Conservation (phyloP, 768 basidiomycete genomes). For the Russula compacta region DNA sequence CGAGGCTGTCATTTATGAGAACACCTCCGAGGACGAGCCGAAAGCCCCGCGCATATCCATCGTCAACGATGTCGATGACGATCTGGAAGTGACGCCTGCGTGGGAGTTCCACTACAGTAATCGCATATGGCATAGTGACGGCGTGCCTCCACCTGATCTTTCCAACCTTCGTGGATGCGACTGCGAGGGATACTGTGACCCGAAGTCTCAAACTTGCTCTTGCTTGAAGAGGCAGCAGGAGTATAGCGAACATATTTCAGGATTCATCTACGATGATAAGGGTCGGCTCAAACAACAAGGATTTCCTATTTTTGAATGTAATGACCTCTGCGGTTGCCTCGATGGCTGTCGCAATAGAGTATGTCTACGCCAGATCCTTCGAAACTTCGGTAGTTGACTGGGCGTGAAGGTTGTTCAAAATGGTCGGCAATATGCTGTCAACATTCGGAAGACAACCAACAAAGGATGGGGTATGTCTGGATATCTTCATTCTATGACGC, state of each 20-base stretch:
- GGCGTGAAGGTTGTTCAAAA: slow-evolving; percentile 65
- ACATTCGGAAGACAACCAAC: slow-evolving; percentile 56
- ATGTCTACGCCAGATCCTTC: slow-evolving; percentile 21
- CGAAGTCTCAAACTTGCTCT: slow-evolving; percentile 60
- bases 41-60: slow-evolving; percentile 60
- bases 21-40: slow-evolving; percentile 58
- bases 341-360: slow-evolving; percentile 80
- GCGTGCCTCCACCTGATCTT: slow-evolving; percentile 57
- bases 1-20: slow-evolving; percentile 54
- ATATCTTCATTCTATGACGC: background rate
- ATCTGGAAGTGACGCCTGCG: slow-evolving; percentile 51
- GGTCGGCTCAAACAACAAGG: slow-evolving; percentile 39
- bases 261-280: slow-evolving; percentile 63
- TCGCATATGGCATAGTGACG: slow-evolving; percentile 62
- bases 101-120: slow-evolving; percentile 90
- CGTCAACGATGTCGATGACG: slow-evolving; percentile 53
- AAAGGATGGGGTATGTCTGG: slow-evolving; percentile 77
- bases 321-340: slow-evolving; percentile 70
- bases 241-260: slow-evolving; percentile 34
- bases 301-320: slow-evolving; percentile 80
- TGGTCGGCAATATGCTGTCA: slow-evolving; percentile 55
- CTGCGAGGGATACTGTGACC: slow-evolving; percentile 69
- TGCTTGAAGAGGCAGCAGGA: slow-evolving; percentile 53
- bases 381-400: background rate
- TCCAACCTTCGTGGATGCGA: slow-evolving; percentile 54